These are phyloP conservation scores for Geotrichum histeridarum DNA, from an alignment of 1,139 yeast genomes.

Conservation along the genomic window DNA sequence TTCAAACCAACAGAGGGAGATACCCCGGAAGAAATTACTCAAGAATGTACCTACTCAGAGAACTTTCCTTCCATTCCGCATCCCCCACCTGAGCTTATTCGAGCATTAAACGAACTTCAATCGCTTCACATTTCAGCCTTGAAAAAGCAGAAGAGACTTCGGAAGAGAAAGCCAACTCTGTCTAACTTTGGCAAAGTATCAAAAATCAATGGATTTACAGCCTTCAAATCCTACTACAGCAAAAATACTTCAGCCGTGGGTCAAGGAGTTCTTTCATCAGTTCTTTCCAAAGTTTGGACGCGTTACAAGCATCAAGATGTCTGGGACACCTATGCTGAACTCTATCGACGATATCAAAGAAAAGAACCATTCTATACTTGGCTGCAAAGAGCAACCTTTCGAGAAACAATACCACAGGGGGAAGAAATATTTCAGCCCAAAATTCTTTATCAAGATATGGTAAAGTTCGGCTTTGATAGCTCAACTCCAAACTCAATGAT, in stretches of 20 bases:
- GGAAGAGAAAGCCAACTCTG: background rate
- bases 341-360: conserved; percentile 15
- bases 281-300: conserved; percentile 16
- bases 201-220: conserved; percentile 17
- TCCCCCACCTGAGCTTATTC: conserved; percentile 6
- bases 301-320: conserved; percentile 13
- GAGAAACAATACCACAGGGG: no score
- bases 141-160: background rate
- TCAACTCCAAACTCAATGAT: no score
- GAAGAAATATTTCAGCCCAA: no score
- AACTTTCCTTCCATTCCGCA: conserved; percentile 14
- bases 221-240: conserved; percentile 17
- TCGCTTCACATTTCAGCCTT: background rate
- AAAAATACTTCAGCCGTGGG: conserved; percentile 7
- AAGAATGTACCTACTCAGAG: conserved; percentile 13
- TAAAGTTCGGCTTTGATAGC: no score
- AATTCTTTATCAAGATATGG: no score
- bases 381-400: conserved; percentile 10
- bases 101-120: conserved; percentile 8
- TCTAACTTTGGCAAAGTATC: conserved; percentile 3
- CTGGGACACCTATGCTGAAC: conserved; percentile 17
- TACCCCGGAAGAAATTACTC: conserved; percentile 12
- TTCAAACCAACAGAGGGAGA: no score
- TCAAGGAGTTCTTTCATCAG: conserved; percentile 15
- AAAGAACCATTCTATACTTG: conserved; percentile 12